Base-by-base conservation (phyloP, 805 yeast genomes). In the Candida schatavii region DNA sequence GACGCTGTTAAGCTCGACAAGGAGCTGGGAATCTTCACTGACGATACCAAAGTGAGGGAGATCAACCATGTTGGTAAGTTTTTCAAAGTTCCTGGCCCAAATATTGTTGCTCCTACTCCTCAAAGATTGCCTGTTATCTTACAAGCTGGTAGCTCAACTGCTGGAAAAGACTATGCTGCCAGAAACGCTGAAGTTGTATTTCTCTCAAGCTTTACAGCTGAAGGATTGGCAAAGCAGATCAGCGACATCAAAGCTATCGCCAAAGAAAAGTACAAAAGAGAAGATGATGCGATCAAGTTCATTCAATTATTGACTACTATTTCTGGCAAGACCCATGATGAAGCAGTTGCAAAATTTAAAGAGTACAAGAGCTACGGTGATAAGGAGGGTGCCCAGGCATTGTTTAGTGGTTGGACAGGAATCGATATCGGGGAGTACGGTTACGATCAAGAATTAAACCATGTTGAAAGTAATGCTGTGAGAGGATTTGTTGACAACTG, bases 131-230 rank as follows among this genome's bases (percentile, higher is more conserved):
- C 77, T 2, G 66, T 72, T 7, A 49, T 72, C 29, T 57, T 70
- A 31, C 74, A 70, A 50, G 77, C 77, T 3, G 77, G 77, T 3
- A 55, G 70, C 19, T 71, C 76, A 5, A 51, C 62, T 9, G 56
- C 56, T 17, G 77, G 77, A 6, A 56, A 57, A 27, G 66, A 67
- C 13, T 57, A 68, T 43, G 76, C 72, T 2, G 72, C 77, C 5
- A 61, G 62, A 43, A 60, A 66, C 48, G 75, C 75, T 1, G 77
- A 72, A 47, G 64, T 61, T 11, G 63, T 69, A 3, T 72, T 72
- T 45, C 54, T 65, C n/a, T 57, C 64, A n/a, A 64, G 64, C 3
- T 51, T 56, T 28, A 54, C 64, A 3, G 68, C 74, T 3, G 56
- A 52, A 23, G 43, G 37, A 5, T 47, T 68, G 29, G 59, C 52